Evolutionary conservation across 345 rosid genomes (phyloP).

Genomic region (Eucalyptus cloeziana): DNA sequence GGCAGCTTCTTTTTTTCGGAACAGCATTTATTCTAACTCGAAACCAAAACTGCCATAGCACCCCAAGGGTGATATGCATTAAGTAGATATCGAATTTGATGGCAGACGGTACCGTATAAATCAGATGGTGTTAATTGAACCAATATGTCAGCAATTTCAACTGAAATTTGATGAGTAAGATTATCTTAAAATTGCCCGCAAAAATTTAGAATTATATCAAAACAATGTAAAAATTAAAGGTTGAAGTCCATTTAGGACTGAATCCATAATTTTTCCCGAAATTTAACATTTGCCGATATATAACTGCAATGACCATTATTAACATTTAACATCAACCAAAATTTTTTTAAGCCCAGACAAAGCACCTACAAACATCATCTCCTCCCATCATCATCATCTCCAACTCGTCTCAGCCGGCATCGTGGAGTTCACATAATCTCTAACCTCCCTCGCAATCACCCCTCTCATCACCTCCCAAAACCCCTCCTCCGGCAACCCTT

Average conservation of each 20-base stretch:
- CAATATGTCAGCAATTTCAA: not conserved
- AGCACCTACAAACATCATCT: not conserved
- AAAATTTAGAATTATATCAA: not conserved
- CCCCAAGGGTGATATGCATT: not conserved
- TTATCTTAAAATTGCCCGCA: not conserved
- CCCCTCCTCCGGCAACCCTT: not conserved
- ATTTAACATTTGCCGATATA: not conserved
- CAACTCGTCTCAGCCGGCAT: not conserved
- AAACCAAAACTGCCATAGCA: not conserved
- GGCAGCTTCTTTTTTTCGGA: not conserved
- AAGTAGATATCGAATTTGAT: not conserved
- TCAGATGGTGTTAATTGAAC: not conserved
- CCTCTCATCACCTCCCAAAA: slow-evolving; percentile 8
- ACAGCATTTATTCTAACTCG: not conserved
- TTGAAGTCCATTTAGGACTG: not conserved
- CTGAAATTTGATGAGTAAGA: not conserved
- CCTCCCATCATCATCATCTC: not conserved
- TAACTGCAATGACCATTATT: not conserved
- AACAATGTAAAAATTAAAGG: not conserved
- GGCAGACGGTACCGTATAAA: not conserved
- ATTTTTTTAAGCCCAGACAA: not conserved
- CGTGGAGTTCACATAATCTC: not conserved
- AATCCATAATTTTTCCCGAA: not conserved
- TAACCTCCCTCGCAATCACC: slow-evolving; percentile 4
- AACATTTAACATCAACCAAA: not conserved